Evolutionary conservation across 192 early-diverging fungal genomes (phyloP), one percentile per base, ranked within the genome.

Genomic region (Polychytrium aggregatum): DNA sequence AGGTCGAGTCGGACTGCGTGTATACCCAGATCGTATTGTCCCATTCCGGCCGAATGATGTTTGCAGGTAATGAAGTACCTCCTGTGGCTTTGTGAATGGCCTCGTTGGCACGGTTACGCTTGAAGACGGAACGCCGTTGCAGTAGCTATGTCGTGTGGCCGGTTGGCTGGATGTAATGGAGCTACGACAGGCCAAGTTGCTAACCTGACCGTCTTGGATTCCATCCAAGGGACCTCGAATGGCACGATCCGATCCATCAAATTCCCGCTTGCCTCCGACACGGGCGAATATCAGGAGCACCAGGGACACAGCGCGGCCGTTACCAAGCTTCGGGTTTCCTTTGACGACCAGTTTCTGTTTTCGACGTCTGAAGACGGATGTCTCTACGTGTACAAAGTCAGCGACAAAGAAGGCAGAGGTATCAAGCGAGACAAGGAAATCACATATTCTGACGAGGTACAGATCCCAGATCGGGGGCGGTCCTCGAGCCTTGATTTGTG

Each of bases 361-460:
- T 65, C 71, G 0, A 50, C 37, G 13, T 60, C 61, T 1, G 65
- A 65, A 36, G 76, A 79, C 49, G 76, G 73, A 8, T 61, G 60
- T 28, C 47, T 79, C 5, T 71, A 56, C 54, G 49, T 79, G 13
- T 68, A 62, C 41, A 46, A 55, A 29, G 29, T 79, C 14, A 43
- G 57, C 21, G 73, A 79, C 37, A 67, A 59, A 41, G 76, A 74
- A 24, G 45, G 38, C 20, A 64, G 63, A 18, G 57, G 53, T 0
- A 38, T 29, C 1, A 75, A 78, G 37, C 35, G 68, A 22, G 72
- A 78, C 42, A 73, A 64, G 39, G 70, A 76, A 21, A 52, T 37
- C 44, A 37, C 44, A 14, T 76, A 62, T 44, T 59, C 65, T 17
- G 75, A 78, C 57, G 75, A 78, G 57, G 74, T 78, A 36, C n/a